Conservation (phyloP, 2,329 filamentous ascomycete species). For the Trichophyton schoenleinii region DNA sequence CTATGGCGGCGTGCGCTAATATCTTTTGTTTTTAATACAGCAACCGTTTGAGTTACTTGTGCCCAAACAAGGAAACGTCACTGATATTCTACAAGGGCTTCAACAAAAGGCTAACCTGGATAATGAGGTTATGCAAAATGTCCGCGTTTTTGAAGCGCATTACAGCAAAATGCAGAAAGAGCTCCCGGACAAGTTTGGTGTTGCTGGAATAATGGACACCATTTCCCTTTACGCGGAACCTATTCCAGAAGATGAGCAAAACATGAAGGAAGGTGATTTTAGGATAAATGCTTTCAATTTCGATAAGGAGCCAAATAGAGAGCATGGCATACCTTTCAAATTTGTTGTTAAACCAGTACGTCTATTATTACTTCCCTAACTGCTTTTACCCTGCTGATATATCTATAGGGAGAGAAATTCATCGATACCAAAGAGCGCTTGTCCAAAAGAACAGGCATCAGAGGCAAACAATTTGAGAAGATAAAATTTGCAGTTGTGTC, state of each 20-base stretch:
- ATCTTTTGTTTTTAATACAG: constrained; percentile 28
- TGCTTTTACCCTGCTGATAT: background rate
- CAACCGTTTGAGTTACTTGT: constrained; percentile 74
- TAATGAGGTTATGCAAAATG: constrained; percentile 58
- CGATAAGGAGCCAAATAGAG: constrained; percentile 72
- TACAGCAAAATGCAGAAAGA: constrained; percentile 74
- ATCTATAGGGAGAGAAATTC: constrained; percentile 62
- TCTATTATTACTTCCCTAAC: constrained; percentile 6
- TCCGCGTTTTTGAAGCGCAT: constrained; percentile 74
- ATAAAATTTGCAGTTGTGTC: constrained; percentile 85
- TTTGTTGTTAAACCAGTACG: constrained; percentile 71
- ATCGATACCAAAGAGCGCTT: constrained; percentile 88
- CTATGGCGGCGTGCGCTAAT: background rate
- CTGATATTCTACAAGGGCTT: constrained; percentile 63
- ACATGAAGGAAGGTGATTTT: constrained; percentile 51
- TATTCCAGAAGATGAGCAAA: constrained; percentile 56
- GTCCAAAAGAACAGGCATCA: constrained; percentile 82
- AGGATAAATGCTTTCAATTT: constrained; percentile 81
- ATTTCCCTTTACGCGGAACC: constrained; percentile 68
- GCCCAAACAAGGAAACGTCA: constrained; percentile 68
- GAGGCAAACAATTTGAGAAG: constrained; percentile 97
- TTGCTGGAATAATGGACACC: constrained; percentile 79
- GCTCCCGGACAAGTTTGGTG: constrained; percentile 54
- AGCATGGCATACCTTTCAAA: constrained; percentile 81
- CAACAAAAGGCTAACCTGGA: constrained; percentile 69